Conservation (phyloP, 1,284 basidiomycete genomes). For the Ceratobasidium sp. region DNA sequence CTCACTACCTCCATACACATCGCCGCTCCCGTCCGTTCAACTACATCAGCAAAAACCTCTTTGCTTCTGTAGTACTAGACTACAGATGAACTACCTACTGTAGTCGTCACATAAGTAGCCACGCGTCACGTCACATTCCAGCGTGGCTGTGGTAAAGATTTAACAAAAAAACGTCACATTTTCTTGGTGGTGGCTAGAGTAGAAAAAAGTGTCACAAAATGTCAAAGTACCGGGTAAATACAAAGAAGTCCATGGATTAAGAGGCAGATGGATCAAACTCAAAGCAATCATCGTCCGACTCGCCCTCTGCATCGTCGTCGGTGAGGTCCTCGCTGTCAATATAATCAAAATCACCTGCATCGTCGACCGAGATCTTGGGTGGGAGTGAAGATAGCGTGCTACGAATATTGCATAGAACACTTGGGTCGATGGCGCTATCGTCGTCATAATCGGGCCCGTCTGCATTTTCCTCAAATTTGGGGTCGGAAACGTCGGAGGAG, state of each 20-base stretch:
- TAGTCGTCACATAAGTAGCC: background rate
- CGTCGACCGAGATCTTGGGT: background rate
- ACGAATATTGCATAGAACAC: background rate
- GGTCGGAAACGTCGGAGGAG: background rate
- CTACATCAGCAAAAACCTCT: too few relatives aligned
- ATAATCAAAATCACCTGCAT: background rate
- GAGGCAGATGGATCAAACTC: background rate
- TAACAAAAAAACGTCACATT: background rate
- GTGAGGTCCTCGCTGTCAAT: background rate
- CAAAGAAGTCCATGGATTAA: background rate
- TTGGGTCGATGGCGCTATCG: slow-evolving; percentile 1
- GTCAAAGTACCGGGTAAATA: background rate
- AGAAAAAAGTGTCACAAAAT: background rate
- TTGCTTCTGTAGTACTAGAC: too few relatives aligned
- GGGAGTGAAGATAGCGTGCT: background rate
- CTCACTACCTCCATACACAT: too few relatives aligned
- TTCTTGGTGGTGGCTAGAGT: background rate
- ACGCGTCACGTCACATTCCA: background rate
- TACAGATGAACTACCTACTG: too few relatives aligned
- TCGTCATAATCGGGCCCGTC: background rate
- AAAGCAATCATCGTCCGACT: background rate
- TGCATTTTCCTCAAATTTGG: background rate
- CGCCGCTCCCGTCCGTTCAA: too few relatives aligned
- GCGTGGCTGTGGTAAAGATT: slow-evolving; percentile 1
- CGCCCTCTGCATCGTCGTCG: background rate